Percentiles rank a stretch among this genome's conserved stretches.
phyloP scores from a whole-genome alignment of 2,329 filamentous ascomycete species.

The Aureobasidium mangrovei region DNA sequence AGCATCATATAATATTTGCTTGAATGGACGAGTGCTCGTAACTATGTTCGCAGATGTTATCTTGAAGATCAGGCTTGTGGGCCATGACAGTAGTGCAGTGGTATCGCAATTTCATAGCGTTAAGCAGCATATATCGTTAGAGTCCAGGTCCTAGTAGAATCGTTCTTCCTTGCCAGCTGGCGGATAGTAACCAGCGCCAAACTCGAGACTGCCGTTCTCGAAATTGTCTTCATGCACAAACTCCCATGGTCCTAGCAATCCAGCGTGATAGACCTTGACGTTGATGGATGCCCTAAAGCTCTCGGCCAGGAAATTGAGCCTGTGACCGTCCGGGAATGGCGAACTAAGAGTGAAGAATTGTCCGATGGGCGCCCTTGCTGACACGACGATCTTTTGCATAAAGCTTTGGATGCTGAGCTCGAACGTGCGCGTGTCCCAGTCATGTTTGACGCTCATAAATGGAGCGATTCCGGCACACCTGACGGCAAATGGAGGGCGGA shows the following conservation, averaged over 20 bases:
- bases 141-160: slow-evolving; percentile 23
- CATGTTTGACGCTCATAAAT: slow-evolving; percentile 33
- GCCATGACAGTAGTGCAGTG: not conserved
- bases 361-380: slow-evolving; percentile 33
- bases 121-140: not conserved
- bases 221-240: slow-evolving; percentile 33
- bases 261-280: slow-evolving; percentile 33
- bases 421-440: slow-evolving; percentile 35
- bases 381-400: slow-evolving; percentile 33
- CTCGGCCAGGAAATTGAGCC: slow-evolving; percentile 36
- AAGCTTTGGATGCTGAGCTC: slow-evolving; percentile 32
- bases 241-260: slow-evolving; percentile 30
- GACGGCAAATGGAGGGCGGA: slow-evolving; percentile 38
- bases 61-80: too few species aligned
- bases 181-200: slow-evolving; percentile 41
- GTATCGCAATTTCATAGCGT: not conserved
- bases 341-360: slow-evolving; percentile 38
- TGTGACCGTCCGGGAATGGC: slow-evolving; percentile 40
- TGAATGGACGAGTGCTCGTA: too few species aligned
- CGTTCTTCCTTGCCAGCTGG: slow-evolving; percentile 31
- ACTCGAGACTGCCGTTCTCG: slow-evolving; percentile 39
- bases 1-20: too few species aligned
- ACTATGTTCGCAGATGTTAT: too few species aligned
- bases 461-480: slow-evolving; percentile 31
- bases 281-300: slow-evolving; percentile 40